Evolutionary conservation across 495 filamentous ascomycete genomes (phyloP), one percentile per base, ranked within the genome.

Genomic region (Neurospora sp.): DNA sequence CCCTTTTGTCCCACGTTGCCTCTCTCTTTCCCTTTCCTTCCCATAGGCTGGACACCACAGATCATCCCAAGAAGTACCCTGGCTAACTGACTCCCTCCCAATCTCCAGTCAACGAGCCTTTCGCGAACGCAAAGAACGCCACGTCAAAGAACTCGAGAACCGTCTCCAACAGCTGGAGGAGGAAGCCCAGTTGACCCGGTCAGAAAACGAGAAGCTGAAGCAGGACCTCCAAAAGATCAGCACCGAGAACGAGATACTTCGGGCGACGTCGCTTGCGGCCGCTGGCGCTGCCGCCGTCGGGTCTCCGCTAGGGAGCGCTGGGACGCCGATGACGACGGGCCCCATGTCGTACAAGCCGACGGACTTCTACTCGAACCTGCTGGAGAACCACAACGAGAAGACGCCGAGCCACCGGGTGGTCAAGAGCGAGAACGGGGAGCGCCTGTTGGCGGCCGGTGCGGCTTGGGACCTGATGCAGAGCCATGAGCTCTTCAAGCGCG

Each of bases 171-270:
- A 85, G 70, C 87, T 96, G 31, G 91, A 94, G 80, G 84, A 87
- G 74, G 81, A 79, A 10, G 79, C 84, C 76, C 79, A 82, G 69
- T 77, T 81, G 68, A 79, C 83, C 39, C 74, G 80, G 12, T 79
- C 78, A 18, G 93, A 96, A 78, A 97, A 97, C 78, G 93, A 94
- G 81, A 92, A 91, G 20, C 84, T 97, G 8, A 93, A 91, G 84
- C 91, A 91, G 16, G 91, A 94, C 76, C 84, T 97, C 20, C 92
- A 94, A 71, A 89, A 89, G 76, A 90, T 91, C 70, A 87, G 87
- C 70, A 96, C 93, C 39, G 94, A 99, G 81, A 98, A 97, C 80
- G 94, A 98, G 83, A 95, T 97, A 71, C 84, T 99, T 31, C 91
- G 93, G n/a, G 93, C 92, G 9, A 94, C 92, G 20, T 87, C 89